Percentiles rank a stretch among this genome's conserved stretches.
These are phyloP conservation scores for Fonsecaea pedrosoi DNA, from an alignment of 2,329 filamentous ascomycete genomes.

Conservation along the genomic window DNA sequence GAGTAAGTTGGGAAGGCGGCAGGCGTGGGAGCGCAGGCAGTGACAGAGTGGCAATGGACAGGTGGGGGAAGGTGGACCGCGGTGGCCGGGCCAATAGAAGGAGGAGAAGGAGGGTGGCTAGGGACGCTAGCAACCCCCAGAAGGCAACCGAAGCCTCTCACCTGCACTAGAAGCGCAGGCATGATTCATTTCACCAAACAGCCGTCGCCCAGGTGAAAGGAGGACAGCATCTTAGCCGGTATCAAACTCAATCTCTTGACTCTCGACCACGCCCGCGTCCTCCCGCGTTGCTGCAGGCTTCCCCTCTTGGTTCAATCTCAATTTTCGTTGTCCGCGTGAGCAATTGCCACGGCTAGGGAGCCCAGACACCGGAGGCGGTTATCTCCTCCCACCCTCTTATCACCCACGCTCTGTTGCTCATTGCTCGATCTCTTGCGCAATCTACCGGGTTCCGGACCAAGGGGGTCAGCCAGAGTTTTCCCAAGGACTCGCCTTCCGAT, in stretches of 20 bases:
- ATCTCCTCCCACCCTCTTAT: conserved; percentile 15
- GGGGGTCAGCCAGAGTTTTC: background rate
- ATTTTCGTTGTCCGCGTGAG: conserved; percentile 13
- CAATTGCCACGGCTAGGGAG: background rate
- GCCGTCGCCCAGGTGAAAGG: background rate
- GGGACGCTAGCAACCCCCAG: conserved; percentile 7
- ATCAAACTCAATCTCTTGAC: background rate
- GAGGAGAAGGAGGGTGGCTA: background rate
- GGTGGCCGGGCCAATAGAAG: conserved; percentile 20
- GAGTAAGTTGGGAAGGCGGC: conserved; percentile 21
- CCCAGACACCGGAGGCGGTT: background rate
- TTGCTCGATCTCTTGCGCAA: background rate
- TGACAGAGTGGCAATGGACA: conserved; percentile 19
- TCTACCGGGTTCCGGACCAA: background rate
- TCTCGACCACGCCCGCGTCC: too few relatives aligned
- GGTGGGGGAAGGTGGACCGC: conserved; percentile 12
- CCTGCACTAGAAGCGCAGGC: conserved; percentile 5
- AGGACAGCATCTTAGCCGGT: background rate
- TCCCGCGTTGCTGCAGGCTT: too few relatives aligned
- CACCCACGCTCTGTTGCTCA: conserved; percentile 4
- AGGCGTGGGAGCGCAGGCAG: conserved; percentile 22
- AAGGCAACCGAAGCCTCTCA: conserved; percentile 20
- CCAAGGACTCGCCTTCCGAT: background rate
- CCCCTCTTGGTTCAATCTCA: background rate
- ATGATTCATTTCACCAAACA: conserved; percentile 6